These are phyloP conservation scores for Ophiocordyceps unilateralis DNA, from an alignment of 2,329 filamentous ascomycete genomes.

Conservation along the genomic window DNA sequence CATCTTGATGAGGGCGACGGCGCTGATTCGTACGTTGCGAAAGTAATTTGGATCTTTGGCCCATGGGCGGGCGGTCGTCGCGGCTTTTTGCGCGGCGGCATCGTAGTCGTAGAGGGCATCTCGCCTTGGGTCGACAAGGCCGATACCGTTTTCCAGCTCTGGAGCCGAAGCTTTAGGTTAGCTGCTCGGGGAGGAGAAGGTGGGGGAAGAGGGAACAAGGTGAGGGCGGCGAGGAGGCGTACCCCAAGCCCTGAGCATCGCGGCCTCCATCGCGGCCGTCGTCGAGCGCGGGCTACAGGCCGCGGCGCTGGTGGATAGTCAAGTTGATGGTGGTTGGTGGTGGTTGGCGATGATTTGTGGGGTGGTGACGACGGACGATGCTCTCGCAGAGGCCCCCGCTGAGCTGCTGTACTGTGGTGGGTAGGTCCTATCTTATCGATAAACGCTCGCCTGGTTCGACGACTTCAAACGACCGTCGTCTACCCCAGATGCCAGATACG, in stretches of 20 bases:
- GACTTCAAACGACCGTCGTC: too few species aligned
- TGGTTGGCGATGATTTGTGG: too few species aligned
- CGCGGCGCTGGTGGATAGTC: background rate
- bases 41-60: slow-evolving; percentile 66
- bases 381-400: too few species aligned
- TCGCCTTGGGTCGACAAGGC: slow-evolving; percentile 68
- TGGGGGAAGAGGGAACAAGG: background rate
- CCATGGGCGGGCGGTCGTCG: slow-evolving; percentile 57
- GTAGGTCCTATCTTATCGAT: background rate
- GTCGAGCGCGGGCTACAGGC: too few species aligned
- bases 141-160: slow-evolving; percentile 81
- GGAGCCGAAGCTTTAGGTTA: slow-evolving; percentile 1
- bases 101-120: slow-evolving; percentile 88
- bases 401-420: background rate
- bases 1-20: slow-evolving; percentile 93
- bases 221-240: background rate
- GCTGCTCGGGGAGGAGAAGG: background rate
- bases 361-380: too few species aligned
- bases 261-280: slow-evolving; percentile 7
- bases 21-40: slow-evolving; percentile 83
- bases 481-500: too few species aligned
- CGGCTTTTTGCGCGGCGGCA: slow-evolving; percentile 45
- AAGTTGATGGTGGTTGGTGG: background rate
- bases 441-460: background rate
- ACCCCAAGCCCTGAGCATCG: slow-evolving; percentile 16